Conservation (phyloP, 1,139 yeast genomes). For the Candida pseudoviswanathii region DNA sequence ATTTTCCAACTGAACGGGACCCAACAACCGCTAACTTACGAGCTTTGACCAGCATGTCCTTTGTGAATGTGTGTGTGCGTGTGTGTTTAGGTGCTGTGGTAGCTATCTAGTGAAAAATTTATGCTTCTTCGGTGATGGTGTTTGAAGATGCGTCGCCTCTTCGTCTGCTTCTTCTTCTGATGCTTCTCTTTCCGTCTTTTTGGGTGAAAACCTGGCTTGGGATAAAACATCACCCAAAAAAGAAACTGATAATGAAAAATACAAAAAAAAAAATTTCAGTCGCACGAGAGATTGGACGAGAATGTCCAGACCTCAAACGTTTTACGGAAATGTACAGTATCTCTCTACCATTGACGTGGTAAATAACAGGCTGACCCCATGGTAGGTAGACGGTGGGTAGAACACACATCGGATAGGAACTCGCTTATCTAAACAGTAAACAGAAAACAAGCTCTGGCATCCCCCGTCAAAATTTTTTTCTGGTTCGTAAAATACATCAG, state of each 20-base stretch:
- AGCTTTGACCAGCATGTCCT: conserved; percentile 43
- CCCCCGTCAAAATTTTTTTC: no score
- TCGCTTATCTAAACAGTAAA: neutral
- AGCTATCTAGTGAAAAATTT: neutral
- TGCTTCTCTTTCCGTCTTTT: neutral
- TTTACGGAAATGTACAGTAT: no score
- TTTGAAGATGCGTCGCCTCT: neutral
- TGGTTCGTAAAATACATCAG: no score
- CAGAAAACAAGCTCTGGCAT: no score
- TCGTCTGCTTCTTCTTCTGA: neutral
- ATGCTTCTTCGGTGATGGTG: neutral
- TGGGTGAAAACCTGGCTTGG: neutral
- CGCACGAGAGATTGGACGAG: conserved; percentile 2
- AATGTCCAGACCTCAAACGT: neutral
- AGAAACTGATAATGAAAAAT: neutral
- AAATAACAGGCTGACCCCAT: no score
- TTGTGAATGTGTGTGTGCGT: conserved; percentile 1
- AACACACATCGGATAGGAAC: neutral
- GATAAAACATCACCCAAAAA: neutral
- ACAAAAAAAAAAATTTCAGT: neutral
- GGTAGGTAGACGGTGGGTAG: neutral
- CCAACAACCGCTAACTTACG: conserved; percentile 90
- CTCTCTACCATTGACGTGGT: no score
- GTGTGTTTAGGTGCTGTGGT: neutral
- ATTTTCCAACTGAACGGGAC: conserved; percentile 87